These are phyloP conservation scores for Phialophora tarda DNA, from an alignment of 2,329 filamentous ascomycete species.

Conservation along the genomic window DNA sequence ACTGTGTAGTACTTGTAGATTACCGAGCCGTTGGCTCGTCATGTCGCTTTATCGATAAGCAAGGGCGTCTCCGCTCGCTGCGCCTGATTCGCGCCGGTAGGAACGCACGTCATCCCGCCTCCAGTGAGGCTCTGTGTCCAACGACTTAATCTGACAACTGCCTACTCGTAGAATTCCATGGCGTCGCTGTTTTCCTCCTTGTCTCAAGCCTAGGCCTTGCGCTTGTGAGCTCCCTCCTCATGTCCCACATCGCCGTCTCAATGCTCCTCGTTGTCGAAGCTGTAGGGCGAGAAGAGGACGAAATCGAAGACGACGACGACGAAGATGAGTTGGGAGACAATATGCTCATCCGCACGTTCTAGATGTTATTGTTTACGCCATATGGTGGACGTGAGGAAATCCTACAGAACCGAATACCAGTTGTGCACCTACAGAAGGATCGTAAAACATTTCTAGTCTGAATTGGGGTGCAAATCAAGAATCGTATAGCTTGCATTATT, in stretches of 20 bases:
- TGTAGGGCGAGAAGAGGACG: no score
- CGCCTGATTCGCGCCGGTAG: background rate
- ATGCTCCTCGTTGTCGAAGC: background rate
- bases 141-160: background rate
- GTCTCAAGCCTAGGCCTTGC: background rate
- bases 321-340: background rate
- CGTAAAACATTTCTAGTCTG: background rate
- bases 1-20: no score
- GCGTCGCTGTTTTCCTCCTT: no score
- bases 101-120: no score
- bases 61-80: background rate
- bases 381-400: background rate
- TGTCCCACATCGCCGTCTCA: background rate
- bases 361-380: background rate
- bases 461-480: no score
- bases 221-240: background rate
- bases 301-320: background rate
- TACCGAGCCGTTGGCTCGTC: background rate
- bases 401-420: background rate
- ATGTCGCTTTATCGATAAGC: background rate
- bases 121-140: background rate
- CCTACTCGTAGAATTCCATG: background rate
- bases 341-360: background rate
- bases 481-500: background rate
- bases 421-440: background rate